Conservation (phyloP, 2,329 filamentous ascomycete genomes). For the Ascochyta pisi region DNA sequence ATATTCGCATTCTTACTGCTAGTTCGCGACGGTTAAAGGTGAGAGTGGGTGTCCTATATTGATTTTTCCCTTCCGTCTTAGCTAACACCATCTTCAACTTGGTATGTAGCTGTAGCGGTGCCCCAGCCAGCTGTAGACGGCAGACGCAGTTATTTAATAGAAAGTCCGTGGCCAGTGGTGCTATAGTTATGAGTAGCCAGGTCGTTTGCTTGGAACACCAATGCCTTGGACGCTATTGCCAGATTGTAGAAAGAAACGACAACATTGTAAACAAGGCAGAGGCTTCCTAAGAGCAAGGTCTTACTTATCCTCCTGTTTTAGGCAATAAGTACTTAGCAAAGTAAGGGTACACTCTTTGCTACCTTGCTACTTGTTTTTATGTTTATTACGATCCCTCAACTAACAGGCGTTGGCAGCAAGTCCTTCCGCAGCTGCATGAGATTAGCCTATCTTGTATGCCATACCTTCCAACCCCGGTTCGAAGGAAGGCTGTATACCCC, state of each 20-base stretch:
- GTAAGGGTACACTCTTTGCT: too few species aligned
- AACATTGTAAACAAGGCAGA: too few species aligned
- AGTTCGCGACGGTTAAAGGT: conserved; percentile 71
- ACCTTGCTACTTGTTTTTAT: too few species aligned
- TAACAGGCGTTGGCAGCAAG: too few species aligned
- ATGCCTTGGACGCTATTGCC: neutral
- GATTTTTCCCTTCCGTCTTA: conserved; percentile 52
- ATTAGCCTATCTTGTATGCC: too few species aligned
- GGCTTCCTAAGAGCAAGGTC: neutral
- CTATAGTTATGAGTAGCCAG: neutral
- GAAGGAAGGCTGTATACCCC: too few species aligned
- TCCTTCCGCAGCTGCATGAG: too few species aligned
- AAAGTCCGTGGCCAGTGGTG: neutral
- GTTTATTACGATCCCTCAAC: too few species aligned
- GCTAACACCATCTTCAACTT: conserved; percentile 54
- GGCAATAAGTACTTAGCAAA: too few species aligned
- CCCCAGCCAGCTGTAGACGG: conserved; percentile 52
- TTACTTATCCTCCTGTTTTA: neutral
- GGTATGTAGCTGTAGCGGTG: conserved; percentile 53
- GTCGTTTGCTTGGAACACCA: conserved; percentile 1
- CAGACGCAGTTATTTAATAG: conserved; percentile 23
- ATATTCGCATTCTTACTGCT: conserved; percentile 50
- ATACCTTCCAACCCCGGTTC: too few species aligned
- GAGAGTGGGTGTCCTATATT: conserved; percentile 53
- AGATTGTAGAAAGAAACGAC: neutral